A percentile compares a stretch with the other conserved stretches of the same genome.
These are phyloP conservation scores for Kodamaea kaohsiungensis DNA, from an alignment of 805 yeast species.

Conservation along the genomic window DNA sequence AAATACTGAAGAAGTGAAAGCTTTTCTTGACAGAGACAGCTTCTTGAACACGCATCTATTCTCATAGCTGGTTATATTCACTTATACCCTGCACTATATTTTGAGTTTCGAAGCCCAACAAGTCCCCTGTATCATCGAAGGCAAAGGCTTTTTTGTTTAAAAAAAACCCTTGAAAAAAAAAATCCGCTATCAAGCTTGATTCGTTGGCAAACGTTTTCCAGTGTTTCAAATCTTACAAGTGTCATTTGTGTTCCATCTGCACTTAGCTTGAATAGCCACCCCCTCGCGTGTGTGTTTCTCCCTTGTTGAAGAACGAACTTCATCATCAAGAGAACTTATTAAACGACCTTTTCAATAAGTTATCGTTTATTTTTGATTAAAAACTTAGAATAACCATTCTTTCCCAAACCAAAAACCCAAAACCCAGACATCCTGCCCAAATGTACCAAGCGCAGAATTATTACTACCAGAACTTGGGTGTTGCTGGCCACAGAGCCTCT, in stretches of 20 bases:
- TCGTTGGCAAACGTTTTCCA: neutral
- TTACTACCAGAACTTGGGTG: constrained; percentile 31
- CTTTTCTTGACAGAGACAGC: neutral
- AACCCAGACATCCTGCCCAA: neutral
- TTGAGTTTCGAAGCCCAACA: neutral
- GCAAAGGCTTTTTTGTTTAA: neutral
- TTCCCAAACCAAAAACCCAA: neutral
- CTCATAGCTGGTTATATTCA: neutral
- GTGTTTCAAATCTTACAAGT: neutral
- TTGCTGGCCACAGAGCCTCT: constrained; percentile 41
- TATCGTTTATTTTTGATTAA: constrained; percentile 5
- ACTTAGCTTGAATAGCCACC: constrained; percentile 1
- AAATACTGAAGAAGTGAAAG: neutral
- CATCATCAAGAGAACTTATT: constrained; percentile 1
- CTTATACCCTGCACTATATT: neutral
- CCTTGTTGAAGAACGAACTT: neutral
- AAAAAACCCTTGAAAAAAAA: neutral
- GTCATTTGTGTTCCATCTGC: constrained; percentile 10
- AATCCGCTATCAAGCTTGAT: neutral
- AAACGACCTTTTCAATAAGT: constrained; percentile 12
- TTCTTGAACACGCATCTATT: neutral
- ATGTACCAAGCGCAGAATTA: constrained; percentile 20
- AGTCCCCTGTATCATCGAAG: neutral
- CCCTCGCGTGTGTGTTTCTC: neutral
- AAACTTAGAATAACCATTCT: neutral